Base-by-base conservation (phyloP, 1,139 yeast species). In the Pichia sp. region DNA sequence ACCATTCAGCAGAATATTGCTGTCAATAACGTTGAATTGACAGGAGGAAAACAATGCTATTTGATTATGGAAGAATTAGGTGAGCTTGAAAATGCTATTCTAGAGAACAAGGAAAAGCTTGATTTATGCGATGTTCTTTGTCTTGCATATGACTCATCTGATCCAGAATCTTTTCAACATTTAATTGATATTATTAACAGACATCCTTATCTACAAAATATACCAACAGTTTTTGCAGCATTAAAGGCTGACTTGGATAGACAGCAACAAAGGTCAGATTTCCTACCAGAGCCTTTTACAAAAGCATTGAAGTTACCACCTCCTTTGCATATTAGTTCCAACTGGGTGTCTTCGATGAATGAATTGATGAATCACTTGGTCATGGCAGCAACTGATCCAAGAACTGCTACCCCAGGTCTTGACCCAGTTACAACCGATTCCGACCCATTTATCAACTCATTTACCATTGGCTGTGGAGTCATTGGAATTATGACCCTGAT, bases 31-130 rank as follows among this genome's bases (percentile, higher is more conserved):
- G 88, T 91, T n/a, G 98, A 91, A 58, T 66, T 89, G 54, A 79
- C 83, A 41, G 97, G 97, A 2, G 97, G 97, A 1, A 89, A 86
- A 56, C 98, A 91, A 59, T 88, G 95, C 59, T 91, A 91, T 56
- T 66, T 91, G 54, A 86, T 91, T 40, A 61, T 91, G 35, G 95
- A 89, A 59, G 98, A 91, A 54, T 64, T 88, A 26, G 96, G 96
- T 0, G 95, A 84, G 50, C 66, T 84, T 28, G 96, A 86, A 55
- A 78, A 84, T 0, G 94, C 94, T 0, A 78, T 88, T 6, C 61
- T 89, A 22, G 89, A 78, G 42, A 85, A 88, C 55, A 71, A 71
- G 38, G 60, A 67, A n/a, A 71, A 88, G 36, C 60, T 91, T 15
- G 86, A 84, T 41, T 83, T 82, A 43, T 91, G 97, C 61, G 98